Evolutionary conservation across 2,329 filamentous ascomycete genomes (phyloP), one percentile per base, ranked within the genome.

Genomic region (Fusarium goolgardi): DNA sequence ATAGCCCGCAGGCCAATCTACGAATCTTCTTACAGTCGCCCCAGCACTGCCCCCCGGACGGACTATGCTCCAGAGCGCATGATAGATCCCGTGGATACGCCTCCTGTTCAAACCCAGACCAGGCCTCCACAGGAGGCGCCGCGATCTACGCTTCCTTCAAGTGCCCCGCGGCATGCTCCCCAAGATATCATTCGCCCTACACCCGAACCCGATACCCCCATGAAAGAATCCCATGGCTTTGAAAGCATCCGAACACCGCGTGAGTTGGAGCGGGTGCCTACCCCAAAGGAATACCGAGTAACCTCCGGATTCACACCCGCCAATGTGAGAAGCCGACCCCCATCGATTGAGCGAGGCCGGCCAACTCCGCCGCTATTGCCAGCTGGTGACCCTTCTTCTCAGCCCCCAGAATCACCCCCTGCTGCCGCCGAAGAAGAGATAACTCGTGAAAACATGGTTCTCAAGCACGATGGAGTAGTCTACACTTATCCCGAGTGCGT

Each of bases 401-500:
- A 71, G 29, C 69, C 69, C 3, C 70, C 66, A 3, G 67, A 69
- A 29, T 55, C 59, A 5, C 37, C 50, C 11, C 54, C 57, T 12
- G 57, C 57, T 23, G 35, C 20, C 13, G 47, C 49, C 2, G 51
- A 70, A 13, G 71, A 73, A 31, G 76, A 77, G 31, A 87, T 88
- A 57, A 85, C 79, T 10, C 78, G 77, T 32, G 79, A 79, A 0
- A 82, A 73, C 4, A 76, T 88, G 13, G 69, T 77, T 7, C 76
- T 88, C 7, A 79, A 75, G 29, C 78, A 88, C 56, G 79, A 88
- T 55, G 85, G 85, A 46, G 75, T 69, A 10, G 75, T 83, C 6
- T 85, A 85, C 46, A 83, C 81, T 1, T 82, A 82, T 44, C 86
- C 86, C 0, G 78, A 82, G 23, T 82, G 85, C 67, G 83, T 86